Evolutionary conservation across 495 filamentous ascomycete species (phyloP), one percentile per base, ranked within the genome.

Genomic region (Rhypophila decipiens): DNA sequence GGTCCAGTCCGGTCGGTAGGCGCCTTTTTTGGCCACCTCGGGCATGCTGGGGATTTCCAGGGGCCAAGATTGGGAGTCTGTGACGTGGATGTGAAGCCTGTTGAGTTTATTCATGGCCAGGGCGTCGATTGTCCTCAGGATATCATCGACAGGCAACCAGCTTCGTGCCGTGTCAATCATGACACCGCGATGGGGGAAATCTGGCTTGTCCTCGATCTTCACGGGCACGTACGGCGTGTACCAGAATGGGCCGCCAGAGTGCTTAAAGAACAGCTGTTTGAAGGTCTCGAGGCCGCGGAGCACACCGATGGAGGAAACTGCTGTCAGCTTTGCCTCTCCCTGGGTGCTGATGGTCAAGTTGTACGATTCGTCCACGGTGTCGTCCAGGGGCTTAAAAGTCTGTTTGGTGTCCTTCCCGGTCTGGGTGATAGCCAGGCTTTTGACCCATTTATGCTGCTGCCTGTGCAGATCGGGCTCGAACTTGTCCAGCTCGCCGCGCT

Each of bases 41-140:
- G 88, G 87, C 46, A 91, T 59, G 5, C 82, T 57, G 2, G 85
- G 84, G 46, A 91, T 84, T 50, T 84, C 83, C 22, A 93, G 68
- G 2, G 87, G 88, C 87, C 87, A 93, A 7, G 85, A 85, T 59
- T 93, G 87, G 19, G 85, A 79, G 58, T 93, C 87, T 0, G 87
- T 90, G 36, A 82, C 75, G 65, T 93, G 87, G 20, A 90, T 60
- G 63, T 91, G 87, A 35, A 90, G 69, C 5, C 78, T 70, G 62
- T 90, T 90, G 66, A 93, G 74, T 69, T 93, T 90, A 69, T 82
- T 88, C 74, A 73, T 84, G 9, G 80, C 60, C 44, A 87, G 56
- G 22, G 82, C 83, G 51, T 90, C 86, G 53, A 93, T 84, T 29
- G 76, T 84, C 41, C 80, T 74, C 46, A 79, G 65, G 50, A 93